A percentile compares a stretch with the other conserved stretches of the same genome.
Evolutionary conservation across 1,284 basidiomycete species (phyloP).

Genomic region (Quambalaria eucalypti): DNA sequence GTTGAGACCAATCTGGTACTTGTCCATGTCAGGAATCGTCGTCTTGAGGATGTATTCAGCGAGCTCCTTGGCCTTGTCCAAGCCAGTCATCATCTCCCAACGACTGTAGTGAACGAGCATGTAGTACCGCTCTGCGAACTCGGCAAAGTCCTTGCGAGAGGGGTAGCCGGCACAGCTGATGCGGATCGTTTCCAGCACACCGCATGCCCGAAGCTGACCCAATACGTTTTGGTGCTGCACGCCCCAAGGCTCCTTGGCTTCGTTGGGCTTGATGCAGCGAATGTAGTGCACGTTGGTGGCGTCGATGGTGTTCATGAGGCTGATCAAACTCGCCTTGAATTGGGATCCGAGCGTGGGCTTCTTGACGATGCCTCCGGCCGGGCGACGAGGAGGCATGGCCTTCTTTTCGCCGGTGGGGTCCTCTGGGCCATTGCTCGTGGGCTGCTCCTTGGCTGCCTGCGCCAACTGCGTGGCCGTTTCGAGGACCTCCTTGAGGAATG

Average conservation of each 20-base stretch:
- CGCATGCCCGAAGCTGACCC: conserved; percentile 89
- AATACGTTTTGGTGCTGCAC: conserved; percentile 92
- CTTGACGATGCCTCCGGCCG: conserved; percentile 59
- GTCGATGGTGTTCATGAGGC: conserved; percentile 92
- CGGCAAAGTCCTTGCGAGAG: conserved; percentile 96
- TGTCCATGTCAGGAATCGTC: conserved; percentile 84
- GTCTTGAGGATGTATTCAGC: conserved; percentile 75
- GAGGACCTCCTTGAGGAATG: conserved; percentile 87
- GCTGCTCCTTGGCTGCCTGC: conserved; percentile 23
- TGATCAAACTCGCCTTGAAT: conserved; percentile 90
- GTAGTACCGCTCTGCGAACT: conserved; percentile 98
- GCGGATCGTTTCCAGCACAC: conserved; percentile 96
- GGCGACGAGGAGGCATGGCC: conserved; percentile 13
- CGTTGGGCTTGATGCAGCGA: conserved; percentile 98
- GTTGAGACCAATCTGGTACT: conserved; percentile 90
- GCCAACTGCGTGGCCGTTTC: conserved; percentile 72
- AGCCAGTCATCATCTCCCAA: conserved; percentile 56
- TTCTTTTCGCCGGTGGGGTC: conserved; percentile 5
- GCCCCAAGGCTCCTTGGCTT: conserved; percentile 91
- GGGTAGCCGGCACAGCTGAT: conserved; percentile 99
- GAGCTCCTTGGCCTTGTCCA: conserved; percentile 57
- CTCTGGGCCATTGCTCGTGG: conserved; percentile 4
- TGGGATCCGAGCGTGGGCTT: conserved; percentile 97
- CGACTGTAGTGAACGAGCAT: conserved; percentile 81
- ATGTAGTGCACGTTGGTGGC: conserved; percentile 99